A percentile compares a stretch with the other conserved stretches of the same genome.
Evolutionary conservation across 139 green algal genomes (phyloP).

Genomic region (Tetraselmis chui): DNA sequence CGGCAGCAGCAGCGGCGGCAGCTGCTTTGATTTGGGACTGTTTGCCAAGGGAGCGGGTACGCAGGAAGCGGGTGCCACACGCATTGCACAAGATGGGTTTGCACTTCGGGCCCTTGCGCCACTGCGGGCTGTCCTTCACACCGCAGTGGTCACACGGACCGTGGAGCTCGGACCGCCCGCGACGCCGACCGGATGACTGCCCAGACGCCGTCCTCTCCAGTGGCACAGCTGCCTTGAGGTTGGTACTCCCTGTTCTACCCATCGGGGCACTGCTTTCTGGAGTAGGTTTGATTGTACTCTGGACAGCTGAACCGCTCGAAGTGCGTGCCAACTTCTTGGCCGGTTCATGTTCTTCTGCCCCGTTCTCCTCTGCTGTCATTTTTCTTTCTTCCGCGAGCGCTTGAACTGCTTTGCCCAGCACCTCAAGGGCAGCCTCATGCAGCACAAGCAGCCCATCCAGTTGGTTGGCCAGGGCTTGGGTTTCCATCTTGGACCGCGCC

Average conservation of each 20-base stretch:
- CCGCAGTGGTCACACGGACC: conserved; percentile 27
- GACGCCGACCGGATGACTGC: neutral
- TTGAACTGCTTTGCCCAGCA: neutral
- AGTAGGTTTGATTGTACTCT: neutral
- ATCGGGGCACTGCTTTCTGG: neutral
- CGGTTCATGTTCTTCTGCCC: neutral
- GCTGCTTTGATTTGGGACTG: neutral
- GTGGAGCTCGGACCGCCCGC: conserved; percentile 6
- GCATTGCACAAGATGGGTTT: conserved; percentile 55
- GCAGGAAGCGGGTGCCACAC: conserved; percentile 46
- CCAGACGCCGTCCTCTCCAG: neutral
- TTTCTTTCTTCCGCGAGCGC: no score
- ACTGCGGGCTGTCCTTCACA: conserved; percentile 34
- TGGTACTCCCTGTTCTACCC: neutral
- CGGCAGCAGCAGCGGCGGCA: neutral
- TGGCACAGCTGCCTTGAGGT: neutral
- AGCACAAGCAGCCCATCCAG: neutral
- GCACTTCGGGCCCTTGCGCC: conserved; percentile 38
- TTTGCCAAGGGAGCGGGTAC: conserved; percentile 25
- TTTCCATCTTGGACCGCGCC: neutral
- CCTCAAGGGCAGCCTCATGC: neutral
- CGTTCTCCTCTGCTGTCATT: no score
- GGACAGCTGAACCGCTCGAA: neutral
- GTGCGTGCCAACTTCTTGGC: neutral
- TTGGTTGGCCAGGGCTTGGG: neutral